Conservation (phyloP, 345 rosid genomes). For the Salix brachista region DNA sequence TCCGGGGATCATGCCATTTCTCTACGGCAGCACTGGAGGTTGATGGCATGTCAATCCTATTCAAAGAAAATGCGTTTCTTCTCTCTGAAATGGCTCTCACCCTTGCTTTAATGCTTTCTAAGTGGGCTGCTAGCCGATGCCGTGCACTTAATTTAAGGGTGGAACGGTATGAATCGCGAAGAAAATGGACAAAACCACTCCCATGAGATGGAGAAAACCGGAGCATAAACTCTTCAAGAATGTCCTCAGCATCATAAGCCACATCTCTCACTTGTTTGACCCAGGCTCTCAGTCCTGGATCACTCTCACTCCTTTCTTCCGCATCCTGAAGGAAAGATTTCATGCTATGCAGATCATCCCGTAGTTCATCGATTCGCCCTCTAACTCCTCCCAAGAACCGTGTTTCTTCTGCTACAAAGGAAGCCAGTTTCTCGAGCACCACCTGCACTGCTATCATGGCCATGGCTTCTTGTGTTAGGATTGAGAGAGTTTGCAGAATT, state of each 20-base stretch:
- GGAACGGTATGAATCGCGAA: background rate
- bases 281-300: background rate
- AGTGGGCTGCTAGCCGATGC: background rate
- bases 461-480: slow-evolving; percentile 6
- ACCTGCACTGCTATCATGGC: slow-evolving; percentile 5
- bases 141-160: background rate
- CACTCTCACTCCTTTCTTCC: slow-evolving; percentile 8
- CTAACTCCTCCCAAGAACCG: slow-evolving; percentile 2
- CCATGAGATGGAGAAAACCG: background rate
- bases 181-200: background rate
- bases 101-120: background rate
- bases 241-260: slow-evolving; percentile 9
- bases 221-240: background rate
- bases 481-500: no score
- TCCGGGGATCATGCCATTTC: slow-evolving; percentile 6
- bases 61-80: slow-evolving; percentile 11
- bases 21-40: background rate
- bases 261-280: slow-evolving; percentile 11
- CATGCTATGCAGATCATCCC: slow-evolving; percentile 6
- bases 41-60: background rate
- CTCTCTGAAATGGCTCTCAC: slow-evolving; percentile 4
- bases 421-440: slow-evolving; percentile 1
- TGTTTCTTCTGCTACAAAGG: background rate
- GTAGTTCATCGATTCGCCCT: background rate
- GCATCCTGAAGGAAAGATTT: slow-evolving; percentile 11